Conservation (phyloP, 2,329 filamentous ascomycete species). For the Trichocomaceae sp. region DNA sequence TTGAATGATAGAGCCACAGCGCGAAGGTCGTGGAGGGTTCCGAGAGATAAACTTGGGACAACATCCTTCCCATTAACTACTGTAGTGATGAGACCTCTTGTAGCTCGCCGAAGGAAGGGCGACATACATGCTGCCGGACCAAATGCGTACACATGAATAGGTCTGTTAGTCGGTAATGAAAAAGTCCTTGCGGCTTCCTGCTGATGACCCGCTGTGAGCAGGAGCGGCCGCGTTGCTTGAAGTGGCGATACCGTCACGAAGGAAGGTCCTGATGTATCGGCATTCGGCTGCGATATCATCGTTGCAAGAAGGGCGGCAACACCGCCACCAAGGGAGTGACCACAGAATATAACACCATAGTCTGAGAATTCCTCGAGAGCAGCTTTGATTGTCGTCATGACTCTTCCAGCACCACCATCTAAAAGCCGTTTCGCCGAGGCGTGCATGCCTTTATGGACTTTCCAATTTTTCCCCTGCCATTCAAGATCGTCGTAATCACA, state of each 20-base stretch:
- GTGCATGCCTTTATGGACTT: constrained; percentile 69
- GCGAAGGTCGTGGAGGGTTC: constrained; percentile 68
- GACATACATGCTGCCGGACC: constrained; percentile 69
- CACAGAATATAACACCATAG: constrained; percentile 64
- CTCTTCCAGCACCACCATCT: constrained; percentile 60
- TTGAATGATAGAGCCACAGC: constrained; percentile 67
- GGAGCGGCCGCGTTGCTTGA: constrained; percentile 31
- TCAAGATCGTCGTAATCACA: constrained; percentile 61
- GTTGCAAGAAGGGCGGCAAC: constrained; percentile 65
- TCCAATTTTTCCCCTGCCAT: constrained; percentile 58
- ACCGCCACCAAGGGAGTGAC: constrained; percentile 62
- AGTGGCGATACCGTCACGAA: constrained; percentile 55
- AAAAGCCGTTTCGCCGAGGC: constrained; percentile 62
- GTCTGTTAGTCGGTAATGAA: constrained; percentile 58
- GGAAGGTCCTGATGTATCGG: constrained; percentile 45
- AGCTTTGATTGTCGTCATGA: constrained; percentile 59
- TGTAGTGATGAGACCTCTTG: constrained; percentile 67
- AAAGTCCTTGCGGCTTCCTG: constrained; percentile 26
- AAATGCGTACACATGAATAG: constrained; percentile 74
- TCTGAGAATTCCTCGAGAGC: constrained; percentile 60
- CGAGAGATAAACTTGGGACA: constrained; percentile 66
- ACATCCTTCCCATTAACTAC: constrained; percentile 67
- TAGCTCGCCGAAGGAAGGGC: constrained; percentile 60
- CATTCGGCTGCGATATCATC: constrained; percentile 59
- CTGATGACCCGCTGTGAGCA: constrained; percentile 26